Base-by-base conservation (phyloP, 1,284 basidiomycete species). In the Trichosporon asahii region DNA sequence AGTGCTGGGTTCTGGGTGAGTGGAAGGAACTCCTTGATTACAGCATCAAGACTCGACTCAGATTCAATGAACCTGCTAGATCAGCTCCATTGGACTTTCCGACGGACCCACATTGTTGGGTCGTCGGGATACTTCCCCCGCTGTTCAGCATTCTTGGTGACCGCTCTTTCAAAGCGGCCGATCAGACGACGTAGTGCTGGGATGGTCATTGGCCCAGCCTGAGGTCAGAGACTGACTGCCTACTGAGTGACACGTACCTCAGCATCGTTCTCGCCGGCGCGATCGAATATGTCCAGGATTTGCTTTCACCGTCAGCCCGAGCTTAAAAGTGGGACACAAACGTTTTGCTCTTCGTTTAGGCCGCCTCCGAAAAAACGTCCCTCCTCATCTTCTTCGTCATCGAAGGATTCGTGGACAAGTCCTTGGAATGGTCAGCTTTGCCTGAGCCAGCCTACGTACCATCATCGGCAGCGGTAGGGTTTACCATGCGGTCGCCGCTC, bases 311-410 rank as follows among this genome's bases (percentile, higher is more conserved):
- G 2, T 66, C 55, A 63, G 35, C 7, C 25, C 7, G 3, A 2
- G 23, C 9, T 25, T 7, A 12, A 1, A 2, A 33, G n/a, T 21
- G 5, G 5, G 2, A 21, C 6, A 35, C 96, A 91, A 66, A 93
- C 90, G 80, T 95, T 94, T 84, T 98, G 95, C 79, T 94, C 91
- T 35, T 87, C 87, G 2, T 93, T 95, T 70, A 97, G 85, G 0
- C 95, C 95, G 2, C 94, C 93, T 33, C 95, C 95, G 79, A 91
- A 97, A 85, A 97, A 96, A 14, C 95, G 86, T 0, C 95, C 95
- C 75, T 95, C 94, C 29, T 91, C 92, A 77, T 96, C 94, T 80
- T 95, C 94, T 76, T 95, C 94, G 77, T 91, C 95, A 78, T 35
- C 49, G 0, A 14, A n/a, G 12, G 46, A 1, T 14, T 7, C 12